phyloP scores from a whole-genome alignment of 495 filamentous ascomycete species.

The Talaromyces stipitatus region DNA sequence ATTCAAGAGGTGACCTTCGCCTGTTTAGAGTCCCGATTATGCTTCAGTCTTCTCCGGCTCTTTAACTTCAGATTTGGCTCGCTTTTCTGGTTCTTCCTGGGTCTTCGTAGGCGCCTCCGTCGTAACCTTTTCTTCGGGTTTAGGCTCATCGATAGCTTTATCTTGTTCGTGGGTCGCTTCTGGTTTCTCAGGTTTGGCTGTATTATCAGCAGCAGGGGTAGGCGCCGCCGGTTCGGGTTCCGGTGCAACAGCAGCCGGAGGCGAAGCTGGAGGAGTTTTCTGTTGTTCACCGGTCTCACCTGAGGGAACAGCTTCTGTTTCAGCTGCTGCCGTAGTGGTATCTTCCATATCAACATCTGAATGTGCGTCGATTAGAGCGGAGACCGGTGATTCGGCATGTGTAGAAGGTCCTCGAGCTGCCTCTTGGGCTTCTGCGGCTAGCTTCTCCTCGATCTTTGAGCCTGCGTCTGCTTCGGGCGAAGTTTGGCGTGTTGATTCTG shows the following conservation, averaged over 20 bases:
- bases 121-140: constrained; percentile 12
- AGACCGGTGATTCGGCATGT: constrained; percentile 19
- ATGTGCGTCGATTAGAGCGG: constrained; percentile 14
- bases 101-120: constrained; percentile 14
- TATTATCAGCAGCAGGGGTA: constrained; percentile 19
- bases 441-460: constrained; percentile 30
- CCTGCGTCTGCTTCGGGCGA: constrained; percentile 14
- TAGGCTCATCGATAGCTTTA: constrained; percentile 1
- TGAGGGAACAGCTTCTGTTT: constrained; percentile 17
- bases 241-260: constrained; percentile 13
- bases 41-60: constrained; percentile 26
- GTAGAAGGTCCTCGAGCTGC: constrained; percentile 35
- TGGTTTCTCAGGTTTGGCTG: constrained; percentile 9
- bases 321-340: constrained; percentile 24
- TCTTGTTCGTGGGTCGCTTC: background rate
- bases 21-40: constrained; percentile 14
- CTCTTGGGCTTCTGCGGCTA: constrained; percentile 50
- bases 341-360: constrained; percentile 60
- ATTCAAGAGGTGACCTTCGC: constrained; percentile 15
- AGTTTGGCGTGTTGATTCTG: constrained; percentile 12
- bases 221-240: constrained; percentile 13
- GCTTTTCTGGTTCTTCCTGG: constrained; percentile 14
- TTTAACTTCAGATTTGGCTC: background rate
- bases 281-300: constrained; percentile 17
- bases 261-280: constrained; percentile 22